Evolutionary conservation across 2,329 filamentous ascomycete genomes (phyloP), one percentile per base, ranked within the genome.

Genomic region (Stenocarpella maydis): DNA sequence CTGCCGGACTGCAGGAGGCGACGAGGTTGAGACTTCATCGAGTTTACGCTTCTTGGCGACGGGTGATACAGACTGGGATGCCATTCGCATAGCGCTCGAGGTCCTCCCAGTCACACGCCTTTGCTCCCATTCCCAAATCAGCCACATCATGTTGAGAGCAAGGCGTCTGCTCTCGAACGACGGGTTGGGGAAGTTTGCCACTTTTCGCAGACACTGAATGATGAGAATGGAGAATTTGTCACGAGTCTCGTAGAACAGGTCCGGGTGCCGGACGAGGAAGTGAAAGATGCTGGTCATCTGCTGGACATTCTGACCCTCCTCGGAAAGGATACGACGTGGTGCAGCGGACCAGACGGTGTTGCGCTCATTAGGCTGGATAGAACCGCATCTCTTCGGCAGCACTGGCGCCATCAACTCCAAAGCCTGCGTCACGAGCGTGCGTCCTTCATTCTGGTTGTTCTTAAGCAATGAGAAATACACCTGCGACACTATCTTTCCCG

Each of bases 221-320:
- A 99, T 97, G 72, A 96, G 88, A 68, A 92, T 88, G 5, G 94
- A 90, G 73, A 98, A 97, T 76, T 95, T 95, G 73, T 99, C 96
- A 67, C 96, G 87, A 1, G 94, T 94, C 72, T 98, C 95, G 74
- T 97, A 99, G 82, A 99, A 99, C 5, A 99, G 84, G 75, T 96
- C 91, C 0, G 95, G 92, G 77, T 99, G 95, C 68, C 93, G 90
- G 43, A 98, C 95, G 41, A 99, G 85, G 81, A 99, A 99, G 76
- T 98, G 92, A 83, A 98, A 98, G 75, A 99, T 98, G 82, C 92
- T 96, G 65, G 94, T 97, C 82, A 98, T 92, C 81, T 98, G 96
- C 79, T 97, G 95, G 55, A 95, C 87, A 75, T 99, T 99, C 72
- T 96, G 93, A 31, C 93, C 95, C 79, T 99, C 96, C 78, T 99